A percentile compares a stretch with the other conserved stretches of the same genome.
These are phyloP conservation scores for Wickerhamomyces silvicola DNA, from an alignment of 805 yeast genomes.

Conservation along the genomic window DNA sequence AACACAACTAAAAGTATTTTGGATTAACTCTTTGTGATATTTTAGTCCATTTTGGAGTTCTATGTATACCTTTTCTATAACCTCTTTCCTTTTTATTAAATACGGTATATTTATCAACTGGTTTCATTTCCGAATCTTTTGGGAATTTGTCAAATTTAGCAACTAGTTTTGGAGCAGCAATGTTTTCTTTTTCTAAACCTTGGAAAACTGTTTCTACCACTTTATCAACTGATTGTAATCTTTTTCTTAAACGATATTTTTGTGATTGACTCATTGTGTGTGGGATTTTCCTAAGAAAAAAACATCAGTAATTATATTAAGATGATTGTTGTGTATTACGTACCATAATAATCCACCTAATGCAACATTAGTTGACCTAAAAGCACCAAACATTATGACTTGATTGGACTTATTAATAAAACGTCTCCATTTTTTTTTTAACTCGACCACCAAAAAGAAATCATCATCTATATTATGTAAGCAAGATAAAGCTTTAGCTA, in stretches of 20 bases:
- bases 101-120: constrained; percentile 82
- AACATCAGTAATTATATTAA: no score
- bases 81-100: constrained; percentile 68
- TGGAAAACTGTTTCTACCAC: constrained; percentile 61
- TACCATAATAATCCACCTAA: constrained; percentile 75
- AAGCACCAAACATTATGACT: constrained; percentile 59
- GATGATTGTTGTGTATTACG: constrained; percentile 15
- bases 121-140: constrained; percentile 70
- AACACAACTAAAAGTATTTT: constrained; percentile 19
- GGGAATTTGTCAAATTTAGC: constrained; percentile 50
- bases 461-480: no score
- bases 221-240: constrained; percentile 76
- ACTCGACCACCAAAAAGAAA: no score
- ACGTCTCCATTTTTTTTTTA: no score
- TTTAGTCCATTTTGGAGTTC: constrained; percentile 90
- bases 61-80: constrained; percentile 84
- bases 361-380: constrained; percentile 48
- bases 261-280: constrained; percentile 76
- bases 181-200: constrained; percentile 31
- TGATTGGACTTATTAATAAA: background rate
- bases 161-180: constrained; percentile 9
- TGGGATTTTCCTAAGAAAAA: constrained; percentile 55
- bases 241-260: constrained; percentile 75
- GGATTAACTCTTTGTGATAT: constrained; percentile 77
- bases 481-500: no score